Evolutionary conservation across 129 eudicot genomes (phyloP), one percentile per base, ranked within the genome.

Genomic region (Flaveria bidentis): DNA sequence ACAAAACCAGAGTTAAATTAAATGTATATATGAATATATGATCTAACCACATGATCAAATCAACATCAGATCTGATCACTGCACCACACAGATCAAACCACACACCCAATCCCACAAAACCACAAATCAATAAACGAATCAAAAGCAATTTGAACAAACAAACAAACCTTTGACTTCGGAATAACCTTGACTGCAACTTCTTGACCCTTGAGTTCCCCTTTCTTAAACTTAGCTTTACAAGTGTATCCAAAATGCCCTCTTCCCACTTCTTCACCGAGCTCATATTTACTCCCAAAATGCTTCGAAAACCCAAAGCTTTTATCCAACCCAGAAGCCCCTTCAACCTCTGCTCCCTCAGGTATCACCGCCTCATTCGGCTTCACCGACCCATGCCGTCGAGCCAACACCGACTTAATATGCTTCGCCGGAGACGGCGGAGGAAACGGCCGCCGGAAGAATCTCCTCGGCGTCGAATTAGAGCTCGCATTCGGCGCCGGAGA

Each of bases 381-480:
- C 69, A 92, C 91, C 0, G 93, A 82, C 26, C 97, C 97, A 0
- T 89, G 93, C 76, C 98, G 75, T 26, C 91, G 57, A 8, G 92
- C 93, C 67, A 89, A 71, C 60, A 83, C 77, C 6, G 96, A 86
- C 68, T 81, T 85, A 16, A 94, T 94, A 62, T 94, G 98, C 77
- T 91, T 94, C 76, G 97, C 98, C 76, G 96, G 98, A 9, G 98
- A 94, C 44, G 98, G 93, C 18, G 98, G 98, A 0, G 96, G 95
- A 58, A 90, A 90, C 42, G 91, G 92, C 3, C 90, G 74, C 77
- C 84, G 86, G 76, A 94, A 86, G 25, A 91, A 89, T 36, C 92
- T 75, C 78, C 71, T 84, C 77, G 96, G 97, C 1, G 98, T 88
- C 1, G 92, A 86, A 58, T 78, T 73, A 2, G 88, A 81, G 30